Conservation (phyloP, 306 rosid genomes). For the Purshia tridentata region DNA sequence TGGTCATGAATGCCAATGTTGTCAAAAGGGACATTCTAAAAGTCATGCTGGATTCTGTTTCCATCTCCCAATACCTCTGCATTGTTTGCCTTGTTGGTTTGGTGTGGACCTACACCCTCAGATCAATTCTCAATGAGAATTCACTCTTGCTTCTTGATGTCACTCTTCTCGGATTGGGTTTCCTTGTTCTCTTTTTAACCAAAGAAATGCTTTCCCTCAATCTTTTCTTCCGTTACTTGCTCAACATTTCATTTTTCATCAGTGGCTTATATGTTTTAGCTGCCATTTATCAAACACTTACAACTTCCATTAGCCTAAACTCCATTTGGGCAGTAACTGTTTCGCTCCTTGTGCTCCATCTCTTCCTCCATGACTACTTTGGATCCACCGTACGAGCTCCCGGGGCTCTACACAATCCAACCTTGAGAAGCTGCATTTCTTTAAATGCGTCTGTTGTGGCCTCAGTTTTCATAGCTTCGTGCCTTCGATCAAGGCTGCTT, state of each 20-base stretch:
- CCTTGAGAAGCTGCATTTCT: slow-evolving; percentile 77
- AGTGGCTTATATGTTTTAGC: slow-evolving; percentile 78
- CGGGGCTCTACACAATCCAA: slow-evolving; percentile 61
- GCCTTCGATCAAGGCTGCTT: slow-evolving; percentile 79
- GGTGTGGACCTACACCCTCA: slow-evolving; percentile 81
- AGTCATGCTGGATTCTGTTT: slow-evolving; percentile 79
- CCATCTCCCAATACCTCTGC: slow-evolving; percentile 86
- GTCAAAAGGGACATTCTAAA: slow-evolving; percentile 78
- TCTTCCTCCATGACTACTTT: slow-evolving; percentile 84
- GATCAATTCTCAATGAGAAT: slow-evolving; percentile 67
- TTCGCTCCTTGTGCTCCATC: slow-evolving; percentile 74
- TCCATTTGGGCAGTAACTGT: slow-evolving; percentile 82
- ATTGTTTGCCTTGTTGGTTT: slow-evolving; percentile 82
- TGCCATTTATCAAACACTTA: slow-evolving; percentile 85
- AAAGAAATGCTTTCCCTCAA: slow-evolving; percentile 74
- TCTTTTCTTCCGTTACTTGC: slow-evolving; percentile 64
- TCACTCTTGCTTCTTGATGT: slow-evolving; percentile 65
- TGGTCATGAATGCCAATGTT: slow-evolving; percentile 91
- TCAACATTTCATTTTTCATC: slow-evolving; percentile 69
- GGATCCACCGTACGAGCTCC: slow-evolving; percentile 72
- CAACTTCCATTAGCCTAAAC: slow-evolving; percentile 84
- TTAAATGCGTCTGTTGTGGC: slow-evolving; percentile 87
- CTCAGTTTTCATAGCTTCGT: slow-evolving; percentile 80
- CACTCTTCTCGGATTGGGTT: slow-evolving; percentile 72
- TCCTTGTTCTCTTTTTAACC: slow-evolving; percentile 63